A percentile compares a stretch with the other conserved stretches of the same genome.
phyloP scores from a whole-genome alignment of 495 filamentous ascomycete genomes.

The Neurospora pannonica region DNA sequence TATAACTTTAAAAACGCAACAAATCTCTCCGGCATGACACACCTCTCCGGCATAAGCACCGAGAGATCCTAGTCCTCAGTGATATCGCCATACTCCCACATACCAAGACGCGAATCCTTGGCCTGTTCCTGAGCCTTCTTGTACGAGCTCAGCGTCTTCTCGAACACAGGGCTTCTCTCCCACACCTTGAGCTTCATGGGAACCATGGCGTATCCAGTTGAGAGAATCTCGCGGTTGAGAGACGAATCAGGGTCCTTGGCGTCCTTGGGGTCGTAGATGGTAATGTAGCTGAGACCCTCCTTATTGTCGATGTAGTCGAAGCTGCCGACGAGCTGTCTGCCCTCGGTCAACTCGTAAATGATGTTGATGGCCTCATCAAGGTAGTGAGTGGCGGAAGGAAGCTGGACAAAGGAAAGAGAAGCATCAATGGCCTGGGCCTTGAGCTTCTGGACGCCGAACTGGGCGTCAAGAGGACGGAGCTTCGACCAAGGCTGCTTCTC shows the following conservation, averaged over 20 bases:
- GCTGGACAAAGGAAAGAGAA: slow-evolving; percentile 76
- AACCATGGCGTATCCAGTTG: slow-evolving; percentile 80
- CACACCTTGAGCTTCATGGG: slow-evolving; percentile 80
- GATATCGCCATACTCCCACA: slow-evolving; percentile 98
- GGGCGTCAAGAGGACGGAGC: slow-evolving; percentile 65
- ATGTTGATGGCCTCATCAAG: slow-evolving; percentile 65
- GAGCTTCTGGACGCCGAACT: slow-evolving; percentile 71
- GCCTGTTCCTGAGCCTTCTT: slow-evolving; percentile 62
- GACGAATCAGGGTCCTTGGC: slow-evolving; percentile 48
- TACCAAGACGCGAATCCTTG: slow-evolving; percentile 66
- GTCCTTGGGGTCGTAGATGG: slow-evolving; percentile 68
- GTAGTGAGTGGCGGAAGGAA: slow-evolving; percentile 71
- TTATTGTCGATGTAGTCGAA: slow-evolving; percentile 69
- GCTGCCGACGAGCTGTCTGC: slow-evolving; percentile 72
- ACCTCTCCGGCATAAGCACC: background rate
- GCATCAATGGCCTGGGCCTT: slow-evolving; percentile 82
- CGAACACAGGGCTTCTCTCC: slow-evolving; percentile 61
- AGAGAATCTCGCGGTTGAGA: slow-evolving; percentile 76
- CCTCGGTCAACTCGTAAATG: slow-evolving; percentile 55
- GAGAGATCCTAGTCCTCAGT: slow-evolving; percentile 59
- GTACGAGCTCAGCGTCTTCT: slow-evolving; percentile 58
- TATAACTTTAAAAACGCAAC: background rate
- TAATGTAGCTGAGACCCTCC: slow-evolving; percentile 73
- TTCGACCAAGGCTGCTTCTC: slow-evolving; percentile 76
- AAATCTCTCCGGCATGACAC: background rate